Evolutionary conservation across 2,329 filamentous ascomycete species (phyloP), one percentile per base, ranked within the genome.

Genomic region (Byssochlamys sp.): DNA sequence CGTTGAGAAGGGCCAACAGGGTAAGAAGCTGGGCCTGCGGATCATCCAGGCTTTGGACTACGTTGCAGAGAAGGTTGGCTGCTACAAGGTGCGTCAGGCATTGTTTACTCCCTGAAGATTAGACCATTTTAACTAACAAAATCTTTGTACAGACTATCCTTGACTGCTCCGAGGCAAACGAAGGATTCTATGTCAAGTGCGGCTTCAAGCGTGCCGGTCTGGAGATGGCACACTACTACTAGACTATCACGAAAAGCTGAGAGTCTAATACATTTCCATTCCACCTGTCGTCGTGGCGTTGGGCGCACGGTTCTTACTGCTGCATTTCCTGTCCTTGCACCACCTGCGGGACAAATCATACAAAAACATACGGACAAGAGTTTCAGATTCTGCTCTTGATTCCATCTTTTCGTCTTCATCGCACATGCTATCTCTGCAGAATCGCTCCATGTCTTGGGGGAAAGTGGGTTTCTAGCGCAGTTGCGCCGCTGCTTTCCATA

Each of bases 101-200:
- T 9, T 12, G 54, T 31, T 33, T 62, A 52, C 45, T 19, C 11
- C 53, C 51, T 57, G 48, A 19, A 27, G 25, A 55, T 31, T 62
- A 19, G 50, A 50, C 51, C 25, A 4, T 39, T 55, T 52, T 19
- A 51, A 29, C 29, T 39, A 28, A 49, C 56, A 24, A 39, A 59
- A 27, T 33, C 31, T 28, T 39, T 54, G 10, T 59, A 53, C 60
- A 94, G 87, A 91, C 86, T 63, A 97, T 99, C 65, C 83, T 97
- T 63, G 92, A 97, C 75, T 99, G 94, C 79, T 95, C 89, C 64
- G 92, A 96, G 75, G 84, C 88, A 66, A 99, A 97, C 73, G 91
- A 96, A 75, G 92, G 91, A 25, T 97, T 99, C 79, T 99, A 99
- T 74, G 82, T 96, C 74, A 97, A 97, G 81, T 97, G 94, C 75